Base-by-base conservation (phyloP, 2,329 filamentous ascomycete genomes). In the Lachnellula hyalina region DNA sequence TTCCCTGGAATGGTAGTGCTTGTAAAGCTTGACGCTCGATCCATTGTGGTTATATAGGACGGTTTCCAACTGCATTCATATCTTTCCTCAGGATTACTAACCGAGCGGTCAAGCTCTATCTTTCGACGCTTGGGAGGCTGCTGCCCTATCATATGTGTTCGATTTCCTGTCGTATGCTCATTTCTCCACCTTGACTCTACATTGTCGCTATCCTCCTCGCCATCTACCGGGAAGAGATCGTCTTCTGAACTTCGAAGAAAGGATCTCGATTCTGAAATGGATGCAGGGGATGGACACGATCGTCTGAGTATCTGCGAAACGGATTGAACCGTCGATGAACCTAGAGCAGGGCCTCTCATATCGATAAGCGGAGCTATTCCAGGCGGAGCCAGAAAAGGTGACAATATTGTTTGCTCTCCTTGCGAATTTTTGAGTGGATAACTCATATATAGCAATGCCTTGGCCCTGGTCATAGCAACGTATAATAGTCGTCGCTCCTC, bases 381-480 rank as follows among this genome's bases (percentile, higher is more conserved):
- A 48, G 73, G 70, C 1, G 78, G 74, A 0, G 82, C 78, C 19
- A 96, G 74, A 64, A 96, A 96, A 0, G 79, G 78, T 0, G 90
- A 94, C 15, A 93, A 69, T 7, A 79, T 82, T 0, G 85, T 83
- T 54, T 83, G 76, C 61, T 85, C 79, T 23, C 78, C 74, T 53
- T 82, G 79, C 7, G 85, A 83, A 56, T 83, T 85, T 62, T 84
- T 85, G 38, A 85, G 70, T 0, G 92, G 90, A 61, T 84, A 89
- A 69, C 90, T 96, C 52, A 97, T 76, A 64, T 96, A 96, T 1
- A 99, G 74, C 32, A 97, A 73, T 0, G 84, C 86, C 68, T 97
- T 86, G 6, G 94, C 93, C 68, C 93, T 80, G 3, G 93, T 99
- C 92, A 99, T 97, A 28, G 92, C 93, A 14, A 99, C 94, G 65